A percentile compares a stretch with the other conserved stretches of the same genome.
These are phyloP conservation scores for Ascochyta clinopodiicola DNA, from an alignment of 2,329 filamentous ascomycete species.

Conservation along the genomic window DNA sequence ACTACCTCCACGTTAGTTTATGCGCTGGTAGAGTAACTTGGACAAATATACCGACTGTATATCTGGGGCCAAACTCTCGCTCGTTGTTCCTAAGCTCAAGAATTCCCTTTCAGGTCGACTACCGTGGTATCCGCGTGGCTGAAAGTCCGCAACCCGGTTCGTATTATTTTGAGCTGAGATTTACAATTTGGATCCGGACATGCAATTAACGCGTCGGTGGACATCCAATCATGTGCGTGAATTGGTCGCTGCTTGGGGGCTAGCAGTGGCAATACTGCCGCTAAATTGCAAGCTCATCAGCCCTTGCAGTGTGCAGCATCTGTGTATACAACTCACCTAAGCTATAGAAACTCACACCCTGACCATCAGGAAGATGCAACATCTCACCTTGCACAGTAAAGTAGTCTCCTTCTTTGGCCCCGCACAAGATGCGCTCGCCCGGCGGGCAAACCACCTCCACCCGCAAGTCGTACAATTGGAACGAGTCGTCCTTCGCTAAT, in stretches of 20 bases:
- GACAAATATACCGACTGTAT: no score
- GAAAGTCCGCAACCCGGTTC: conserved; percentile 13
- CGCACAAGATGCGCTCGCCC: conserved; percentile 15
- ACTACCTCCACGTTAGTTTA: no score
- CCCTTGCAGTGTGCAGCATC: neutral
- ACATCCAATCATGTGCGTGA: conserved; percentile 20
- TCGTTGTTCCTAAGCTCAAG: neutral
- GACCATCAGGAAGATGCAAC: conserved; percentile 13
- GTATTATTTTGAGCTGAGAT: conserved; percentile 18
- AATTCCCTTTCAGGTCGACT: neutral
- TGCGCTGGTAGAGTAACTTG: no score
- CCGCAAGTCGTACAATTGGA: conserved; percentile 16
- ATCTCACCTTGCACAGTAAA: conserved; percentile 19
- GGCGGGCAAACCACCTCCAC: conserved; percentile 18
- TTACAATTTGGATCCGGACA: conserved; percentile 21
- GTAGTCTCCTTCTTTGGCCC: conserved; percentile 14
- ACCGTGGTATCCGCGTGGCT: conserved; percentile 17
- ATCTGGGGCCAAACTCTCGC: no score
- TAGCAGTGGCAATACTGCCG: conserved; percentile 13
- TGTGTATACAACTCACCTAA: conserved; percentile 1
- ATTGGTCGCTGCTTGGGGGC: conserved; percentile 18
- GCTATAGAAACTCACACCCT: conserved; percentile 18
- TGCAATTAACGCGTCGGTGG: conserved; percentile 19
- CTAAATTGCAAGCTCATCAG: neutral
- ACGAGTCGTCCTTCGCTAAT: conserved; percentile 3